phyloP scores from a whole-genome alignment of 306 rosid genomes.

The Cucumis melo region DNA sequence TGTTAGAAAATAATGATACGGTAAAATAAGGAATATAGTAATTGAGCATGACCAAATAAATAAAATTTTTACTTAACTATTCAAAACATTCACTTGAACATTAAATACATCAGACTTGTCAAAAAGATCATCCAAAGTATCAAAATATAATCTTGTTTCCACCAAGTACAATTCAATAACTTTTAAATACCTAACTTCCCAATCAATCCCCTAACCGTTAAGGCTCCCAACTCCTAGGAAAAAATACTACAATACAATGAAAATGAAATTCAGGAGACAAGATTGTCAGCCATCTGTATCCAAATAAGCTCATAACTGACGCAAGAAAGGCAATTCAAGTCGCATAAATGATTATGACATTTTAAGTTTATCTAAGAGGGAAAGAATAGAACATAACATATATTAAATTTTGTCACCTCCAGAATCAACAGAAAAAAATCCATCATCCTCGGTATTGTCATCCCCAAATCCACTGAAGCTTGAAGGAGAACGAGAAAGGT shows the following conservation, averaged over 20 bases:
- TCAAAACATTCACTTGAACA: not conserved
- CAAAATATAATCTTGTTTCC: not conserved
- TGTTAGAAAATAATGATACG: not conserved
- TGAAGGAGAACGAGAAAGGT: conserved; percentile 12
- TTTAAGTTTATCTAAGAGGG: not conserved
- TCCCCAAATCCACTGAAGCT: conserved; percentile 14
- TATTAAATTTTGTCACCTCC: conserved; percentile 11
- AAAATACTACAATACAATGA: not conserved
- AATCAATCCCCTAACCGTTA: not conserved
- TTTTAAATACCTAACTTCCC: not conserved
- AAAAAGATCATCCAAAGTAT: not conserved
- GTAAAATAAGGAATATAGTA: not conserved
- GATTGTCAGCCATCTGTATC: not conserved
- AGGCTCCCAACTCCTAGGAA: not conserved
- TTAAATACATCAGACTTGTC: not conserved
- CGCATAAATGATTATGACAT: not conserved
- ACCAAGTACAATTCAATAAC: not conserved
- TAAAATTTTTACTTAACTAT: not conserved
- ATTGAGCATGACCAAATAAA: not conserved
- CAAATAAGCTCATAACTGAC: not conserved
- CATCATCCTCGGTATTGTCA: conserved; percentile 10
- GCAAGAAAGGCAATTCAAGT: not conserved
- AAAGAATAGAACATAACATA: not conserved
- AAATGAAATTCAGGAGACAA: not conserved
- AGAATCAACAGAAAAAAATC: conserved; percentile 14